Base-by-base conservation (phyloP, 371 early-diverging fungal species). In the Mortierella sp. region DNA sequence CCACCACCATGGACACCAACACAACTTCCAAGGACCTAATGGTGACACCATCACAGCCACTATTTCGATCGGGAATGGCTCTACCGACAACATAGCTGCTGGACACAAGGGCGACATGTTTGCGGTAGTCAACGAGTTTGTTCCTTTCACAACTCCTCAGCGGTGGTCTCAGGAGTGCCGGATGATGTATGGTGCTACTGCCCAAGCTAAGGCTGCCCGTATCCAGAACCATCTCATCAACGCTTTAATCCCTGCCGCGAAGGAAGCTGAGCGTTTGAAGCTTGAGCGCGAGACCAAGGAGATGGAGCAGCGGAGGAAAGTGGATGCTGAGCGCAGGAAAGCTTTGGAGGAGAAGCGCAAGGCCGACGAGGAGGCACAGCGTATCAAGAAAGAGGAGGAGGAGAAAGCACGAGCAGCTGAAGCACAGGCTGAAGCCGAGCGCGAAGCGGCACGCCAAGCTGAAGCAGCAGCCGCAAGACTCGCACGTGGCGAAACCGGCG, bases 91-190 rank as follows among this genome's bases (percentile, higher is more conserved):
- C 6, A 63, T 44, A 24, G 46, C 56, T 12, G 54, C 77, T 54
- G 35, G 41, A 27, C 51, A 51, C 35, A 82, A 79, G 56, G 51
- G 72, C 8, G 91, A 92, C 48, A 88, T 91, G 46, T 85, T 93
- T 56, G 77, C 91, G 5, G 88, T 93, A 5, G 89, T 94, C 12
- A 93, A 95, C 70, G 93, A 93, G 44, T 96, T 94, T 87, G 91
- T 90, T 65, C 96, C 96, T 7, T 89, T 94, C 91, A 89, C 93
- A 5, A 95, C 96, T 1, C 77, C 90, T 24, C 96, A 97, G 80
- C 93, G 99, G 2, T 98, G 98, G 98, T 90, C 92, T 32, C 96
- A 97, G 84, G 98, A 98, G 87, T 95, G 94, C 21, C 93, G 94
- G 16, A 91, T 97, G 92, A 89, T 96, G 91, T 96, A 93, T 84